These are phyloP conservation scores for Shiraia bambusicola DNA, from an alignment of 2,329 filamentous ascomycete genomes.

Conservation along the genomic window DNA sequence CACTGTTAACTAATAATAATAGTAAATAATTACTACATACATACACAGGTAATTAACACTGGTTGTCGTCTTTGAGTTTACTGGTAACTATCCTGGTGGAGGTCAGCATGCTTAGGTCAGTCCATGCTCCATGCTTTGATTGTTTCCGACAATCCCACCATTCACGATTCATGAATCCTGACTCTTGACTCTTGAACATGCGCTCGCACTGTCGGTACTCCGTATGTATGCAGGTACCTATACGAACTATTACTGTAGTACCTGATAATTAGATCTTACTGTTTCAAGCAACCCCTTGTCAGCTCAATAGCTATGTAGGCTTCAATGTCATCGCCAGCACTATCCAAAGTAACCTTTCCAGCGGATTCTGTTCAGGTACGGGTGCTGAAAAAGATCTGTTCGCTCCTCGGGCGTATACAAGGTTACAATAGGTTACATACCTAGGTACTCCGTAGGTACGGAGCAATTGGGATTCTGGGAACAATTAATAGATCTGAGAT, in stretches of 20 bases:
- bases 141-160: slow-evolving; percentile 2
- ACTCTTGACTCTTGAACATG: slow-evolving; percentile 9
- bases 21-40: not conserved
- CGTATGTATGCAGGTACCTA: slow-evolving; percentile 6
- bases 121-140: slow-evolving; percentile 1
- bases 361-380: slow-evolving; percentile 7
- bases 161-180: no score
- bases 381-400: slow-evolving; percentile 10
- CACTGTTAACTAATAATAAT: no score
- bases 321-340: not conserved
- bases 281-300: no score
- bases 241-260: not conserved
- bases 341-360: slow-evolving; percentile 1
- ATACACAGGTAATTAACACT: not conserved
- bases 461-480: no score
- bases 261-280: no score
- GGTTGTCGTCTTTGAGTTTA: not conserved
- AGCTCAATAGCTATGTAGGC: no score
- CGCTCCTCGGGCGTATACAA: no score
- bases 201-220: slow-evolving; percentile 15
- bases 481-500: no score
- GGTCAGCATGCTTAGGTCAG: not conserved
- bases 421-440: slow-evolving; percentile 10
- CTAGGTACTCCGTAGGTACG: not conserved
- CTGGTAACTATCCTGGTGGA: slow-evolving; percentile 3